A percentile compares a stretch with the other conserved stretches of the same genome.
These are phyloP conservation scores for Loxodes magnus DNA, from an alignment of 73 alveolate species.

Conservation along the genomic window DNA sequence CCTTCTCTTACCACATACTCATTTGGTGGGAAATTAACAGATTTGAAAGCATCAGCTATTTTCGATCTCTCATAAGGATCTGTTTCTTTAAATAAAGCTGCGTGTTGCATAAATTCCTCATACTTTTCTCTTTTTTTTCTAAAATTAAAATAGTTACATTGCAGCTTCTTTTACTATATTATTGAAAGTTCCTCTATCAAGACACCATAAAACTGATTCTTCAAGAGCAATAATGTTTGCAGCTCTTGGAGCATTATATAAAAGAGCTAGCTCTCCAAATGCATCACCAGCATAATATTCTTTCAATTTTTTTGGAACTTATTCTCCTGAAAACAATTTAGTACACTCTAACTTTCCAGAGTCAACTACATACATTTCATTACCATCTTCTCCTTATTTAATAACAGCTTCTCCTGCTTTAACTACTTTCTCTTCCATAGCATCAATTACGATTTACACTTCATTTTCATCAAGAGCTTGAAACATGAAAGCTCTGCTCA, in stretches of 20 bases:
- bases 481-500: constrained; percentile 42
- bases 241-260: constrained; percentile 89
- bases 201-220: constrained; percentile 54
- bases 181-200: constrained; percentile 87
- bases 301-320: constrained; percentile 2
- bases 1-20: constrained; percentile 64
- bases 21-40: constrained; percentile 15
- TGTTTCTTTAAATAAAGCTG: constrained; percentile 54
- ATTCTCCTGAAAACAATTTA: constrained; percentile 4
- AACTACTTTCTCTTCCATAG: constrained; percentile 86
- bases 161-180: constrained; percentile 87
- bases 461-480: constrained; percentile 78
- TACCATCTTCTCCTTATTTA: constrained; percentile 28
- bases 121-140: constrained; percentile 75
- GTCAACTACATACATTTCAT: constrained; percentile 19
- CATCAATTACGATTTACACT: constrained; percentile 74
- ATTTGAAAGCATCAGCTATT: constrained; percentile 65
- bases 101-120: constrained; percentile 56
- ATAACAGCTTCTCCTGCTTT: constrained; percentile 21
- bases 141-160: no score
- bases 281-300: constrained; percentile 34
- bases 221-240: constrained; percentile 69
- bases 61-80: constrained; percentile 75
- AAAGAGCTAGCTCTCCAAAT: constrained; percentile 72
- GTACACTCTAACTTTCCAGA: constrained; percentile 25